Base-by-base conservation (phyloP, 495 filamentous ascomycete species). In the Hypoxylon fragiforme region DNA sequence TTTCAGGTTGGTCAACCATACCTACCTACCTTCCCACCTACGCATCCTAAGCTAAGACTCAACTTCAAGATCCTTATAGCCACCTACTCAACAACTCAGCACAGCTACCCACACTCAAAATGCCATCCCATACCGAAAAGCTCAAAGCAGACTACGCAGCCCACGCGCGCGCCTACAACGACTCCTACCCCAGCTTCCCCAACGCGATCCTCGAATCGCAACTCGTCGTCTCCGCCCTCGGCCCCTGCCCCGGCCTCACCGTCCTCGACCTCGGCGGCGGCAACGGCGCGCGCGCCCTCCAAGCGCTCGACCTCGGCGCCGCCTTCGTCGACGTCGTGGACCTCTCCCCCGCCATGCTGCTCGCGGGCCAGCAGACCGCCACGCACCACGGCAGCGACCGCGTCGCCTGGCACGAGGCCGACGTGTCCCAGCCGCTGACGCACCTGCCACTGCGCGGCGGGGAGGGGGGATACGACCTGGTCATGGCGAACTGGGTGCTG, bases 251-350 rank as follows among this genome's bases (percentile, higher is more conserved):
- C 1, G 62, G 60, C 13, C 55, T 54, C 6, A 50, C 44, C 4
- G 49, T 73, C 21, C 70, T 73, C 13, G 71, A 73, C 40, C 66
- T 73, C 2, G 71, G 66, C 15, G 69, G 69, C 34, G 71, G 68
- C 51, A 70, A 46, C 18, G 70, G 71, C 26, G n/a, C 66, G 0
- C 66, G 68, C 46, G 66, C 67, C 0, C 62, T 65, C 2, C 14
- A 41, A 7, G 68, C 60, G 3, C 2, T 70, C 42, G 51, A 62
- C 3, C 34, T 24, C 3, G 70, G 68, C 4, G 70, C 68, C 3
- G 41, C 24, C 11, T 7, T 41, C 1, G 66, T 72, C 2, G 66
- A 72, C 28, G 44, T 70, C 8, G 53, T 72, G 12, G 70, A 72
- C 49, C 42, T 69, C 12, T 69, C 70, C 0, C 41, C 28, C 3